Conservation (phyloP, 176 grass and related monocot genomes). For the Coix lacrymajobi region DNA sequence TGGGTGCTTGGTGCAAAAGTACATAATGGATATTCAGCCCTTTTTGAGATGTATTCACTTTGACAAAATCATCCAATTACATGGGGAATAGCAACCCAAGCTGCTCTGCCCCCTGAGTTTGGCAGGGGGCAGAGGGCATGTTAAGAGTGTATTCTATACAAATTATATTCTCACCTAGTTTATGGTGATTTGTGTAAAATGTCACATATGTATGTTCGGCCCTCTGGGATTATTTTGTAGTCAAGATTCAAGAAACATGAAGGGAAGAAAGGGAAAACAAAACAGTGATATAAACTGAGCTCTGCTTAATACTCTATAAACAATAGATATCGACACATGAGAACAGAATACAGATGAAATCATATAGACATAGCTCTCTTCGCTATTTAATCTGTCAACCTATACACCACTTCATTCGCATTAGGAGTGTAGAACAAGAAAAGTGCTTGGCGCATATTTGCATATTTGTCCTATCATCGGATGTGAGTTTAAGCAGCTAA, state of each 20-base stretch:
- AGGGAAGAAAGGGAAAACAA: not conserved
- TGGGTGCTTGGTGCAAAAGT: not conserved
- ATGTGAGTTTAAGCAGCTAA: constrained; percentile 1
- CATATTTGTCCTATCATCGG: not conserved
- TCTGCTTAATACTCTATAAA: not conserved
- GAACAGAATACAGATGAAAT: not conserved
- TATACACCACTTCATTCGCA: not conserved
- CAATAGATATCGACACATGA: not conserved
- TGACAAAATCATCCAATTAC: not conserved
- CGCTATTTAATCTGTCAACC: not conserved
- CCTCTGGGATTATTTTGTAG: not conserved
- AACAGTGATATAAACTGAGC: not conserved
- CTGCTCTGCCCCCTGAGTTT: not conserved
- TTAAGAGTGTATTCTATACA: not conserved
- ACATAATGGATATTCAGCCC: not conserved
- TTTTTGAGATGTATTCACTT: not conserved
- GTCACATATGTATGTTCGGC: not conserved
- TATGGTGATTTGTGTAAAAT: not conserved
- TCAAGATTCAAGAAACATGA: not conserved
- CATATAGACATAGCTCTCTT: not conserved
- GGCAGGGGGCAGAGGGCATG: not conserved
- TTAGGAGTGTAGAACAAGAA: not conserved
- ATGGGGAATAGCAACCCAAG: not conserved
- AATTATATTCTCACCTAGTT: not conserved
- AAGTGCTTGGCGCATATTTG: not conserved